Percentiles rank a stretch among this genome's conserved stretches.
phyloP scores from a whole-genome alignment of 768 basidiomycete genomes.

The Tricholoma sp. region DNA sequence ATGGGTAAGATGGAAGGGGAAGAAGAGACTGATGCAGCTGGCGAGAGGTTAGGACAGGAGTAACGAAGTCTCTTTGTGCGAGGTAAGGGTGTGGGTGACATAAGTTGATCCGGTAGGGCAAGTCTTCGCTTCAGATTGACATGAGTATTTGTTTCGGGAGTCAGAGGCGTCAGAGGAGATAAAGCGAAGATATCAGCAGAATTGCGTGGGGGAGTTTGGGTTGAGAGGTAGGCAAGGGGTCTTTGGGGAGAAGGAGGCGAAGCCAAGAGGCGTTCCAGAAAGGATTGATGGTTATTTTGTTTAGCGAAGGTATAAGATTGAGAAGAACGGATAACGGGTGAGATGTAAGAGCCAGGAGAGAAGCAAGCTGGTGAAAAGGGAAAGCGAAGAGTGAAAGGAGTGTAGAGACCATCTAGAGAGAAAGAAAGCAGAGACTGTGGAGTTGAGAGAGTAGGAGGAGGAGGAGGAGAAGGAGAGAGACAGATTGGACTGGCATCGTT shows the following conservation, averaged over 20 bases:
- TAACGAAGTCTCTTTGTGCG: neutral
- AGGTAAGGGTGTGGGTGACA: conserved; percentile 4
- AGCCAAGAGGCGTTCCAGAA: conserved; percentile 6
- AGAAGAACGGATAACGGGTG: conserved; percentile 10
- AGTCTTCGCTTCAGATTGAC: neutral
- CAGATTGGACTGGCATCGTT: too few relatives aligned
- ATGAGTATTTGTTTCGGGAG: neutral
- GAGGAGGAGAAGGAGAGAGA: too few relatives aligned
- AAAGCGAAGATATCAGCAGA: neutral
- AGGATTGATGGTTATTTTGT: neutral
- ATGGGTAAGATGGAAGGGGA: conserved; percentile 2
- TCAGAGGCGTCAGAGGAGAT: conserved; percentile 14
- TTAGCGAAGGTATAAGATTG: neutral
- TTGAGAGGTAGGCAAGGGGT: neutral
- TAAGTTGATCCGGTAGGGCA: neutral
- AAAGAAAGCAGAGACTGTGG: neutral
- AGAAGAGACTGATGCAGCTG: neutral
- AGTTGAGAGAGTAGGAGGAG: neutral
- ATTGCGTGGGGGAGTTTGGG: neutral
- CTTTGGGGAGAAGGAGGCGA: neutral
- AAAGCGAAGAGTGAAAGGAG: conserved; percentile 5
- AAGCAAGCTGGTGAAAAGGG: conserved; percentile 4
- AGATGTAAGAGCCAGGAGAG: conserved; percentile 6
- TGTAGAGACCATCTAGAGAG: neutral
- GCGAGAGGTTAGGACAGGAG: neutral